A percentile compares a stretch with the other conserved stretches of the same genome.
Conservation (phyloP, 1,284 basidiomycete species). For the Coniferiporia sulphurascens region DNA sequence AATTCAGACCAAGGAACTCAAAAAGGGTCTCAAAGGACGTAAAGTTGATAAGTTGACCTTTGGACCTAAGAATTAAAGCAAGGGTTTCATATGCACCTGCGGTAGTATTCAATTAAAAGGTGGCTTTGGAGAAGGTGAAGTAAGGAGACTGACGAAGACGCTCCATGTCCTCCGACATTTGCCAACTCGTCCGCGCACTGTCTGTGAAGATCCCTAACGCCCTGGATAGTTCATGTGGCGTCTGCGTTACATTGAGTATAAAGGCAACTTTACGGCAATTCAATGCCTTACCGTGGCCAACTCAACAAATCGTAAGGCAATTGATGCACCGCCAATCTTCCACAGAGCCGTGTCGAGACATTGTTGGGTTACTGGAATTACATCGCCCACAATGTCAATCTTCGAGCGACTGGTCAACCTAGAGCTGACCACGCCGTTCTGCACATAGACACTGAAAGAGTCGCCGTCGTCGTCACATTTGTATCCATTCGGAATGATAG, state of each 20-base stretch:
- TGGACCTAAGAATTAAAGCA: conserved; percentile 67
- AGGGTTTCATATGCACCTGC: conserved; percentile 87
- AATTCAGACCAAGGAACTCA: conserved; percentile 80
- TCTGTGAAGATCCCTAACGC: conserved; percentile 73
- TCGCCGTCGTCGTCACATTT: neutral
- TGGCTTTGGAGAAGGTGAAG: neutral
- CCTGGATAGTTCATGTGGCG: conserved; percentile 66
- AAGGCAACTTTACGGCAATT: neutral
- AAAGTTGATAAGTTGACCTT: conserved; percentile 72
- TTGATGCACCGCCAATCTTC: conserved; percentile 78
- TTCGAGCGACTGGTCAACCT: neutral
- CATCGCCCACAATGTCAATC: conserved; percentile 40
- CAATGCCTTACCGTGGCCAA: conserved; percentile 55
- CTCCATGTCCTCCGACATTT: conserved; percentile 91
- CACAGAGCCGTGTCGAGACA: conserved; percentile 77
- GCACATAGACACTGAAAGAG: neutral
- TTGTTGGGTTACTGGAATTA: conserved; percentile 54
- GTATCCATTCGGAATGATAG: conserved; percentile 38
- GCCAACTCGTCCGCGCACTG: conserved; percentile 80
- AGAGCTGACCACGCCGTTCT: conserved; percentile 3
- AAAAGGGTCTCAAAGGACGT: conserved; percentile 76
- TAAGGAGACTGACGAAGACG: conserved; percentile 49
- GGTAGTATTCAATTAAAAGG: neutral
- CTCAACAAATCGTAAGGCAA: conserved; percentile 74
- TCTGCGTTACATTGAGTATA: conserved; percentile 34